phyloP scores from a whole-genome alignment of 108 stramenopile species.

The Nitzschia palea region DNA sequence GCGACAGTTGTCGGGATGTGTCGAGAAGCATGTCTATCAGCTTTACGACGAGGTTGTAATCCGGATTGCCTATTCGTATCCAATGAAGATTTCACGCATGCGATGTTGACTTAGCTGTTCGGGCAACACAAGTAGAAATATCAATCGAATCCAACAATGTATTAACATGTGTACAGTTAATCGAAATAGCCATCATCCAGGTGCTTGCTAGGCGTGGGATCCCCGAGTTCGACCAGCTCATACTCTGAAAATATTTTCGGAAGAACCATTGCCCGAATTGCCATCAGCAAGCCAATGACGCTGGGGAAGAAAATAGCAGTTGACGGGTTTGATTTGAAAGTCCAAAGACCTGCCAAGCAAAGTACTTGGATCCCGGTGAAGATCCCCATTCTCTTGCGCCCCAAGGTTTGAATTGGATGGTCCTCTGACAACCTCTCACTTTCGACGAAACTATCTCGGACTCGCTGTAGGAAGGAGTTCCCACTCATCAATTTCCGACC shows the following conservation, averaged over 20 bases:
- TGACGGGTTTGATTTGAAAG: constrained; percentile 84
- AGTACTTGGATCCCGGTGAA: constrained; percentile 68
- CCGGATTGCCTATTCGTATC: constrained; percentile 5
- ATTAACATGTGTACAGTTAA: not conserved
- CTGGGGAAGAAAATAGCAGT: constrained; percentile 96
- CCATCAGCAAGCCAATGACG: constrained; percentile 90
- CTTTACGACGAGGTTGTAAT: constrained; percentile 2
- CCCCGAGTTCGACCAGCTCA: constrained; percentile 77
- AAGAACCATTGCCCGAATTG: constrained; percentile 71
- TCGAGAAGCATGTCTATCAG: constrained; percentile 57
- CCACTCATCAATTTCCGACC: constrained; percentile 88
- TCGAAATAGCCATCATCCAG: constrained; percentile 10
- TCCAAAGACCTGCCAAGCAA: constrained; percentile 84
- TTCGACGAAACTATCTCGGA: constrained; percentile 73
- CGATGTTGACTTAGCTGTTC: not conserved
- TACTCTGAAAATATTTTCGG: constrained; percentile 81
- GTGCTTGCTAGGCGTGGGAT: constrained; percentile 39
- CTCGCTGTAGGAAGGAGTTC: constrained; percentile 73
- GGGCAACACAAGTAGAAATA: too few relatives aligned
- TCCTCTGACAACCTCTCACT: constrained; percentile 49
- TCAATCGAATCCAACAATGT: too few relatives aligned
- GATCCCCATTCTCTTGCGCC: constrained; percentile 68
- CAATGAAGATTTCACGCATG: constrained; percentile 4
- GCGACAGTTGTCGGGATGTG: constrained; percentile 74
- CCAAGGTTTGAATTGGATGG: constrained; percentile 74